Percentiles rank a stretch among this genome's conserved stretches.
Evolutionary conservation across 345 rosid genomes (phyloP).

Genomic region (Aurinia saxatilis): DNA sequence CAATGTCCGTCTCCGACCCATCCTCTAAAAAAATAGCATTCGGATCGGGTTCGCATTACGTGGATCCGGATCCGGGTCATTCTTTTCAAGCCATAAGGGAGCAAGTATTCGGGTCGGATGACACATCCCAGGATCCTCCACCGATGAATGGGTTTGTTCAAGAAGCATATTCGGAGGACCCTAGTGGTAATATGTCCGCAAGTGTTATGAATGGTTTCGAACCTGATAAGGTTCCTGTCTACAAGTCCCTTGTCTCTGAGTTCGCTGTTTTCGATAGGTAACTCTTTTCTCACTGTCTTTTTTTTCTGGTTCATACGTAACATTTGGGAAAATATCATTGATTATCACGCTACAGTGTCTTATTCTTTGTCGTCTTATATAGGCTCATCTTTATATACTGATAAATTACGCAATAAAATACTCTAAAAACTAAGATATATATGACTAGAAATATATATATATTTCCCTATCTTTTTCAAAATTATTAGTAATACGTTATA

Average conservation of each 20-base stretch:
- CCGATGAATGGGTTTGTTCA: conserved; percentile 92
- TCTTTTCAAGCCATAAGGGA: conserved; percentile 88
- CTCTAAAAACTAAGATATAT: too few relatives aligned
- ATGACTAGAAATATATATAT: too few relatives aligned
- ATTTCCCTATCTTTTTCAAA: too few relatives aligned
- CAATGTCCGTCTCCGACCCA: conserved; percentile 42
- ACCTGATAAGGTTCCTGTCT: conserved; percentile 69
- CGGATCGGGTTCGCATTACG: conserved; percentile 51
- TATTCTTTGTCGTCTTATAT: too few relatives aligned
- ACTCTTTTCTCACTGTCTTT: not conserved
- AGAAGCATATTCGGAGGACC: conserved; percentile 61
- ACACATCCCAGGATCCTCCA: conserved; percentile 54
- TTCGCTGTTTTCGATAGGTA: conserved; percentile 87
- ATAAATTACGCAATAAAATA: too few relatives aligned
- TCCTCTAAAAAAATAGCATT: conserved; percentile 36
- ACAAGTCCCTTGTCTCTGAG: conserved; percentile 68
- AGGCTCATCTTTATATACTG: too few relatives aligned
- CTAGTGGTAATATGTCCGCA: conserved; percentile 43
- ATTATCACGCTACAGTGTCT: too few relatives aligned
- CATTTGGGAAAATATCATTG: not conserved
- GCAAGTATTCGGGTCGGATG: conserved; percentile 73
- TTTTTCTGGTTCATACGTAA: not conserved
- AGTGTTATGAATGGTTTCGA: conserved; percentile 79
- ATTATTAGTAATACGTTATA: too few relatives aligned
- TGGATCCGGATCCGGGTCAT: conserved; percentile 96